A percentile compares a stretch with the other conserved stretches of the same genome.
Evolutionary conservation across 2,329 filamentous ascomycete species (phyloP).

Genomic region (Penicillium digitatum): DNA sequence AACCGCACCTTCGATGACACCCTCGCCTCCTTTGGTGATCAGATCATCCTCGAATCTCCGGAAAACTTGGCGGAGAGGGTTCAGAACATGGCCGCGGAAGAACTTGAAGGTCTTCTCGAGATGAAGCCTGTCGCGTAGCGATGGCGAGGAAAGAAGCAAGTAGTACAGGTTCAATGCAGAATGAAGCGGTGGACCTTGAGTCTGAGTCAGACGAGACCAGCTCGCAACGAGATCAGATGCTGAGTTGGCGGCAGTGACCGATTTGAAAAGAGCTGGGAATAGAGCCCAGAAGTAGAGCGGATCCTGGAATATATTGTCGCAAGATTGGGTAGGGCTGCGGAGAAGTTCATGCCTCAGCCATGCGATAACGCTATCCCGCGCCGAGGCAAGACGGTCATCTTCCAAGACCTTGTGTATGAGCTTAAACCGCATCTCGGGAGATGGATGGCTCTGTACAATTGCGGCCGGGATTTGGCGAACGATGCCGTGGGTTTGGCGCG

Average conservation of each 20-base stretch:
- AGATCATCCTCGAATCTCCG: conserved; percentile 33
- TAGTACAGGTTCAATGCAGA: conserved; percentile 58
- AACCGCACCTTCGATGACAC: conserved; percentile 33
- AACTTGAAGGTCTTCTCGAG: conserved; percentile 38
- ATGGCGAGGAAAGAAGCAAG: conserved; percentile 50
- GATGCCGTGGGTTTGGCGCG: conserved; percentile 35
- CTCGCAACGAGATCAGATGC: conserved; percentile 38
- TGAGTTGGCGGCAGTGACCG: conserved; percentile 42
- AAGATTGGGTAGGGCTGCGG: conserved; percentile 32
- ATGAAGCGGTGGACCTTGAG: conserved; percentile 48
- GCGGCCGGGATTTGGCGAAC: conserved; percentile 36
- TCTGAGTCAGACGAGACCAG: conserved; percentile 51
- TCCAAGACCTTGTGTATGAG: conserved; percentile 55
- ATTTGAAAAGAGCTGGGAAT: conserved; percentile 51
- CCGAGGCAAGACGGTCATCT: conserved; percentile 51
- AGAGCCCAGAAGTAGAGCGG: conserved; percentile 41
- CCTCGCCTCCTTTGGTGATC: conserved; percentile 34
- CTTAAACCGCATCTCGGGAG: conserved; percentile 49
- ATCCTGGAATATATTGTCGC: conserved; percentile 33
- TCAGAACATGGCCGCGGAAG: conserved; percentile 33
- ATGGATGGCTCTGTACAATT: conserved; percentile 52
- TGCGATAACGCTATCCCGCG: conserved; percentile 55
- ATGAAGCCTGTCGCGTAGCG: conserved; percentile 47
- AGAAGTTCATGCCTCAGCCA: conserved; percentile 61
- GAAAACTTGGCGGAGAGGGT: conserved; percentile 33